Conservation (phyloP, 345 rosid genomes). For the Syzygium oleosum region DNA sequence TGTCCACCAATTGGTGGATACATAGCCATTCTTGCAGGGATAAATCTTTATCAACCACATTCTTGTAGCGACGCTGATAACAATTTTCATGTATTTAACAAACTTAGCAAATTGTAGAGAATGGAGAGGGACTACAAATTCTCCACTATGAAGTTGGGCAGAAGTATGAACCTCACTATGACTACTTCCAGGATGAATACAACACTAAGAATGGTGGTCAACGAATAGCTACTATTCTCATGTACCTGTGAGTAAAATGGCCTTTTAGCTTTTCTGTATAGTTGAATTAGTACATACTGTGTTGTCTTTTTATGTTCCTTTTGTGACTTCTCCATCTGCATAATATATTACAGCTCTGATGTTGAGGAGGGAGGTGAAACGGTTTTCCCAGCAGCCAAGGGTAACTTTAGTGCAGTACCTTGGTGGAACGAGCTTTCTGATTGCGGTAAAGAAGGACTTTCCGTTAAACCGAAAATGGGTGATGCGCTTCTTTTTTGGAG, state of each 20-base stretch:
- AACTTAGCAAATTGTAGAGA: slow-evolving; percentile 33
- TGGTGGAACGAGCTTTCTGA: slow-evolving; percentile 92
- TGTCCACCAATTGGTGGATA: background rate
- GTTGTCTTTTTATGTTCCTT: background rate
- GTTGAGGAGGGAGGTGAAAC: slow-evolving; percentile 99
- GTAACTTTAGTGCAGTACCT: slow-evolving; percentile 69
- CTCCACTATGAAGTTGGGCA: slow-evolving; percentile 96
- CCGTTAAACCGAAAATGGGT: slow-evolving; percentile 88
- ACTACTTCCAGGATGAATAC: slow-evolving; percentile 80
- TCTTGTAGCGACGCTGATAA: background rate
- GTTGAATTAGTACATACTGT: background rate
- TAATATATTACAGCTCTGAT: slow-evolving; percentile 52
- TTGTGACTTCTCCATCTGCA: background rate
- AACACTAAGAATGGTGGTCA: slow-evolving; percentile 93
- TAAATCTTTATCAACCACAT: background rate
- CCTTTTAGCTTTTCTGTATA: background rate
- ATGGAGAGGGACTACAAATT: slow-evolving; percentile 94
- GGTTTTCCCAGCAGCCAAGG: slow-evolving; percentile 84
- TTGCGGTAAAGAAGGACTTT: slow-evolving; percentile 80
- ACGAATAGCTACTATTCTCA: slow-evolving; percentile 88
- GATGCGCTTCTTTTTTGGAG: slow-evolving; percentile 99
- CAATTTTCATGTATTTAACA: background rate
- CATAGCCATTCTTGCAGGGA: background rate
- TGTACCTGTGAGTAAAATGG: slow-evolving; percentile 74
- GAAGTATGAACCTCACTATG: slow-evolving; percentile 89